These are phyloP conservation scores for Dendrostoma leiphaemia DNA, from an alignment of 2,329 filamentous ascomycete genomes.

Conservation along the genomic window DNA sequence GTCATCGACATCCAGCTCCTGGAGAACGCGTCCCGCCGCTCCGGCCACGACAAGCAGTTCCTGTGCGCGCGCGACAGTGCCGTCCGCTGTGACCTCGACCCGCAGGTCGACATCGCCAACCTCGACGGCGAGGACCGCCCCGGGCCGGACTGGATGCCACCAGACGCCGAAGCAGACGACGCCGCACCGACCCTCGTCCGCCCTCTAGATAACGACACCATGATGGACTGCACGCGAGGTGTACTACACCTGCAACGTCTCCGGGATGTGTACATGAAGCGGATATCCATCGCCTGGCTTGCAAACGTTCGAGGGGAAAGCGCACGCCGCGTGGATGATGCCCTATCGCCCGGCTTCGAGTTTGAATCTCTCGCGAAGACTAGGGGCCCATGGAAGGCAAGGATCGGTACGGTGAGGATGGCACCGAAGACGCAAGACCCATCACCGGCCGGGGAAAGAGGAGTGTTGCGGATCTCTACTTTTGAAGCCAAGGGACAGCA, in stretches of 20 bases:
- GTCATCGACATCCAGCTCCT: slow-evolving; percentile 29
- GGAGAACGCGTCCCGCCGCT: slow-evolving; percentile 24
- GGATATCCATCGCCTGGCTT: slow-evolving; percentile 19
- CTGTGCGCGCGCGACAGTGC: slow-evolving; percentile 17
- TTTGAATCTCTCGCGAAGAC: slow-evolving; percentile 20
- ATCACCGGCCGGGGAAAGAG: neutral
- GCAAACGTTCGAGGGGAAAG: slow-evolving; percentile 16
- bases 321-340: slow-evolving; percentile 12
- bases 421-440: neutral
- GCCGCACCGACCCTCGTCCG: slow-evolving; percentile 15
- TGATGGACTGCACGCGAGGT: slow-evolving; percentile 20
- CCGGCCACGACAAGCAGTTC: slow-evolving; percentile 10
- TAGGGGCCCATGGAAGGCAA: slow-evolving; percentile 13
- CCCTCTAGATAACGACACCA: slow-evolving; percentile 10
- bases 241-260: slow-evolving; percentile 20
- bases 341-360: slow-evolving; percentile 16
- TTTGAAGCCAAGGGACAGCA: neutral
- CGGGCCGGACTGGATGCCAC: neutral
- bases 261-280: slow-evolving; percentile 14
- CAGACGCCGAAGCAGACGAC: slow-evolving; percentile 15
- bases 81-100: slow-evolving; percentile 11
- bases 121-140: neutral
- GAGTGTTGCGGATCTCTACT: neutral
- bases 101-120: neutral
- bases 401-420: neutral